Evolutionary conservation across 2,329 filamentous ascomycete species (phyloP).

Genomic region (Aureobasidium sp.): DNA sequence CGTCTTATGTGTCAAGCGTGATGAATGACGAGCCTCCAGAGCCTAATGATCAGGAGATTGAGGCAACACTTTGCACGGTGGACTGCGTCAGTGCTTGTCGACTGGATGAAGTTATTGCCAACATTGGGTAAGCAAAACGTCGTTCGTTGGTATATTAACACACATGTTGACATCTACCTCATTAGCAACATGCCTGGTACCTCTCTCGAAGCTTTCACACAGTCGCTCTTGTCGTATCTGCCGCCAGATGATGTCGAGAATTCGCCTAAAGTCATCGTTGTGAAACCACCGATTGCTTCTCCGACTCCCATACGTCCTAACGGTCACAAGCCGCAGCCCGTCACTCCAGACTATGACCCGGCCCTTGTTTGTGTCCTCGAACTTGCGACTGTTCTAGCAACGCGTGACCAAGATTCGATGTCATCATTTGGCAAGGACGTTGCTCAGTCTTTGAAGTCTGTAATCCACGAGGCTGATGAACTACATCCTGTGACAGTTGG

Average conservation of each 20-base stretch:
- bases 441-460: constrained; percentile 68
- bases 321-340: constrained; percentile 48
- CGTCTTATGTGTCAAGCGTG: constrained; percentile 96
- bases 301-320: constrained; percentile 50
- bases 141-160: not conserved
- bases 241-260: constrained; percentile 61
- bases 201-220: constrained; percentile 55
- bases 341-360: constrained; percentile 68
- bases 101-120: constrained; percentile 72
- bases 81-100: constrained; percentile 90
- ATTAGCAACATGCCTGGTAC: constrained; percentile 54
- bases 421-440: constrained; percentile 68
- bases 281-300: constrained; percentile 75
- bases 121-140: constrained; percentile 59
- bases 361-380: constrained; percentile 85
- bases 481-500: constrained; percentile 80
- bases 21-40: constrained; percentile 96
- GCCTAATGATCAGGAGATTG: constrained; percentile 91
- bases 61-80: constrained; percentile 88
- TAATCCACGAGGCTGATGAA: constrained; percentile 70
- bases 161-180: not conserved
- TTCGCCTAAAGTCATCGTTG: constrained; percentile 71
- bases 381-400: constrained; percentile 71
- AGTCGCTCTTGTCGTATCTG: constrained; percentile 70
- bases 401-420: constrained; percentile 67